These are phyloP conservation scores for Talaromyces verruculosus DNA, from an alignment of 2,329 filamentous ascomycete species.

Conservation along the genomic window DNA sequence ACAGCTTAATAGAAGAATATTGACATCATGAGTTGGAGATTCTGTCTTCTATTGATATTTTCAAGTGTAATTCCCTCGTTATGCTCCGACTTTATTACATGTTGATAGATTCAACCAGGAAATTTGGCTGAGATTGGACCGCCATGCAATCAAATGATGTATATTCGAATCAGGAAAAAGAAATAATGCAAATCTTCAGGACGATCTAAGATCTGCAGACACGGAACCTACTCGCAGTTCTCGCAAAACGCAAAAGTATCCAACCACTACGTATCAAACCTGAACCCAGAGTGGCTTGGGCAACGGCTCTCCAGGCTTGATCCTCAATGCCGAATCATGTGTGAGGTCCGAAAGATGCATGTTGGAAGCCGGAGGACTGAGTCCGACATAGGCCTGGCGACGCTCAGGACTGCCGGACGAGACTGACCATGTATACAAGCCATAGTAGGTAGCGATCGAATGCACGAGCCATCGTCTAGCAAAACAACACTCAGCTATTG, in stretches of 20 bases:
- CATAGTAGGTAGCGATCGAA: slow-evolving; percentile 89
- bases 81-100: neutral
- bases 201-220: neutral
- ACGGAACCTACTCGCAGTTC: neutral
- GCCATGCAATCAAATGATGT: neutral
- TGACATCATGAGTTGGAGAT: neutral
- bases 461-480: slow-evolving; percentile 85
- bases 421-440: slow-evolving; percentile 78
- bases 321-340: slow-evolving; percentile 24
- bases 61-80: neutral
- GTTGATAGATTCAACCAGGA: neutral
- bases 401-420: slow-evolving; percentile 68
- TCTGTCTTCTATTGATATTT: neutral
- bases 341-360: slow-evolving; percentile 31
- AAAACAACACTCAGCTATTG: slow-evolving; percentile 1
- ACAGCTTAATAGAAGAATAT: neutral
- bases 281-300: slow-evolving; percentile 41
- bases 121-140: neutral
- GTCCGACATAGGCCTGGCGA: slow-evolving; percentile 79
- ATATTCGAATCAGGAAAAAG: neutral
- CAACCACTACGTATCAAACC: slow-evolving; percentile 27
- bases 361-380: slow-evolving; percentile 45
- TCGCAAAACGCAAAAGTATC: neutral
- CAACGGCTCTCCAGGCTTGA: slow-evolving; percentile 39
- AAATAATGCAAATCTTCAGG: neutral